Evolutionary conservation across 164 flowering plant species (phyloP), one percentile per base, ranked within the genome.

Genomic region (Chimonanthus praecox): DNA sequence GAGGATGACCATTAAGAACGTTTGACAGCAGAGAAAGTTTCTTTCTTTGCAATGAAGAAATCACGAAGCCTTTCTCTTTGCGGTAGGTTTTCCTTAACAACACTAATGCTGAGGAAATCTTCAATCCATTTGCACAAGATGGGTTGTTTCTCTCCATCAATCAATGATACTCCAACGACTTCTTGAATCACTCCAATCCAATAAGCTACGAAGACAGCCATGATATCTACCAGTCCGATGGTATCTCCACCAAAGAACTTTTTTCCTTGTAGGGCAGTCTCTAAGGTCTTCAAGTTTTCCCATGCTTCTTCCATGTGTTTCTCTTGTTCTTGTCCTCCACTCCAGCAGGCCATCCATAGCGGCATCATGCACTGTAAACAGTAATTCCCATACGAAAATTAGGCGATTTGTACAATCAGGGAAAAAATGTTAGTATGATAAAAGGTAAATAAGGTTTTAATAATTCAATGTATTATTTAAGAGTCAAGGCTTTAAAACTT

Each of bases 271-370:
- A 45, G 72, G 6, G 4, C 79, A 71, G 75, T 75, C 77, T 79
- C 85, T 3, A 84, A 9, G 21, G 82, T 20, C 11, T 58, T 65
- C 50, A 82, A 60, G 8, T 72, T 83, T 77, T 76, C 78, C 8
- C 2, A 9, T 18, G 71, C 46, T 20, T 81, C 81, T 71, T 73
- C 15, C 11, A 51, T 15, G 18, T 77, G 80, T 71, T 79, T 75
- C 61, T 71, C 78, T 63, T 79, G 80, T 5, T 71, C 77, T 64
- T 76, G 80, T 58, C 82, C 83, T 21, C 75, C 9, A 54, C 47
- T 66, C 48, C 47, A 66, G 48, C 15, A 11, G 68, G 68, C 47
- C 68, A 45, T 45, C 48, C 68, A 45, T 3, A 11, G 6, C 33
- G 7, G 48, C 68, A 4, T 44, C 33, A 11, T 0, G 6, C 68